Percentiles rank a stretch among this genome's conserved stretches.
Conservation (phyloP, 1,284 basidiomycete genomes). For the Tilletia setariae region DNA sequence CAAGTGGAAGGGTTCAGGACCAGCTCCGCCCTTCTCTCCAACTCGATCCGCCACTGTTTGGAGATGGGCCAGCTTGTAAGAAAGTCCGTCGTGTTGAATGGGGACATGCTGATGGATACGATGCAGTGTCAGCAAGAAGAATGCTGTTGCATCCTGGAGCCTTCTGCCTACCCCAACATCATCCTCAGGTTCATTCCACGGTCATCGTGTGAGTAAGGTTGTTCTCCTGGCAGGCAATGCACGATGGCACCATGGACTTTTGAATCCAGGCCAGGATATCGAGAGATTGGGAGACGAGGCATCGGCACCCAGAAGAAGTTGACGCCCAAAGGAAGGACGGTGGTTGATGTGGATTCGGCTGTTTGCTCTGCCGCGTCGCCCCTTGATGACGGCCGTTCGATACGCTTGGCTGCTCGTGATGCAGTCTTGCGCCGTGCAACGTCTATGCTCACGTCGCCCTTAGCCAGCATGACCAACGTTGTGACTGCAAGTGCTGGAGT, state of each 20-base stretch:
- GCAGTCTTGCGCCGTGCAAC: constrained; percentile 11
- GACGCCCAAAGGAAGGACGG: background rate
- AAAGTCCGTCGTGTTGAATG: background rate
- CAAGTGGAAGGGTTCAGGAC: too few species aligned
- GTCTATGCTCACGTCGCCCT: constrained; percentile 18
- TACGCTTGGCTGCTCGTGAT: background rate
- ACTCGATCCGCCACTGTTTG: background rate
- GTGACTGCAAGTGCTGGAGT: background rate
- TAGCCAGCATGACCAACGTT: constrained; percentile 8
- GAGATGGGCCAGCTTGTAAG: constrained; percentile 1
- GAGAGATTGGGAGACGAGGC: background rate
- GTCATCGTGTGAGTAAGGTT: background rate
- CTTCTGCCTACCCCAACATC: background rate
- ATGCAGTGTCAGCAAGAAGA: background rate
- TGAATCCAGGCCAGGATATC: too few species aligned
- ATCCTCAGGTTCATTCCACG: background rate
- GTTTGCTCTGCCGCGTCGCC: too few species aligned
- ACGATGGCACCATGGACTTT: background rate
- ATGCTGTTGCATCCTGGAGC: background rate
- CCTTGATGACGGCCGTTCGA: background rate
- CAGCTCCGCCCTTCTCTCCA: background rate
- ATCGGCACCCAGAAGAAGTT: constrained; percentile 11
- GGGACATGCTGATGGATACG: background rate
- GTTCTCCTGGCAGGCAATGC: background rate
- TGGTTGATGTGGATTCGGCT: background rate